Evolutionary conservation across 495 filamentous ascomycete species (phyloP).

Genomic region (Annulohypoxylon bovei): DNA sequence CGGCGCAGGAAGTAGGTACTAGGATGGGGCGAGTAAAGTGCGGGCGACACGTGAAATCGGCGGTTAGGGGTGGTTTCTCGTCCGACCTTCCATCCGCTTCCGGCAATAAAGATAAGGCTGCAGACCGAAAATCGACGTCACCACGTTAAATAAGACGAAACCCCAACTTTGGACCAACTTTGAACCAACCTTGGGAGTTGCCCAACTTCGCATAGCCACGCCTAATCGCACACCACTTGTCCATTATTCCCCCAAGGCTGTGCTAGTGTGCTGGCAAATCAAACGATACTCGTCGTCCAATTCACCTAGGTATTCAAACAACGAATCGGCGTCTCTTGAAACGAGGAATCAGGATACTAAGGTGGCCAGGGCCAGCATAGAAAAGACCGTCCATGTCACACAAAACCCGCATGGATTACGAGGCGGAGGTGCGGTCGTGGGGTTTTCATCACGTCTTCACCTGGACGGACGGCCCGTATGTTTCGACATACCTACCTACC

Average conservation of each 20-base stretch:
- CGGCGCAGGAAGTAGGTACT: neutral
- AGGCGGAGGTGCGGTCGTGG: constrained; percentile 76
- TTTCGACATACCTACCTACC: constrained; percentile 13
- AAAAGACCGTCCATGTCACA: constrained; percentile 27
- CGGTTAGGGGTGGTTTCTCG: neutral
- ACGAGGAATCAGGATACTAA: neutral
- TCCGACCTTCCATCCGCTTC: neutral
- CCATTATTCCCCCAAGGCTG: constrained; percentile 19
- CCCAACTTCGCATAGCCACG: constrained; percentile 28
- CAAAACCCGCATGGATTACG: constrained; percentile 46
- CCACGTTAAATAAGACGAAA: neutral
- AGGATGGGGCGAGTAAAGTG: neutral
- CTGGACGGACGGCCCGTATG: constrained; percentile 80
- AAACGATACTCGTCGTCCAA: neutral
- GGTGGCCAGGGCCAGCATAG: neutral
- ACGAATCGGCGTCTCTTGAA: neutral
- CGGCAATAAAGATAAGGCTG: constrained; percentile 27
- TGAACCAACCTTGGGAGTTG: constrained; percentile 1
- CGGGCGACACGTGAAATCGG: constrained; percentile 20
- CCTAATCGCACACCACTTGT: constrained; percentile 17
- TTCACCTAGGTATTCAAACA: constrained; percentile 3
- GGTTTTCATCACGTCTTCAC: constrained; percentile 81
- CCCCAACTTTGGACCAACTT: neutral
- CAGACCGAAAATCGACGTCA: constrained; percentile 36
- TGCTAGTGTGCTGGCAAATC: constrained; percentile 15